Evolutionary conservation across 805 yeast species (phyloP), one percentile per base, ranked within the genome.

Genomic region (Candida vartiovaarae): DNA sequence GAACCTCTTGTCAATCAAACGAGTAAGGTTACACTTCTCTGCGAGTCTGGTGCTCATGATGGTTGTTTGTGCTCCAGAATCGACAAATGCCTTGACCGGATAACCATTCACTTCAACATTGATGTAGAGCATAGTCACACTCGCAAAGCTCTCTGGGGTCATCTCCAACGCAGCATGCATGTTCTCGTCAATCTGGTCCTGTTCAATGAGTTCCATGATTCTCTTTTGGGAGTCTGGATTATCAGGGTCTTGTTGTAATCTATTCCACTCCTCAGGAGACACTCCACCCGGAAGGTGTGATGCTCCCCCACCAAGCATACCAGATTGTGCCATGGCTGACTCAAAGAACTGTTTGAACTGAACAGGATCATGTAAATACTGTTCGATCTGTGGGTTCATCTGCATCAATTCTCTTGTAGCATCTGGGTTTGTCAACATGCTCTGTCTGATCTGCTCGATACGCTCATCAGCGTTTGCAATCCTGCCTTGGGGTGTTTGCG

Each of bases 11-110:
- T 93, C 99, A 5, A 93, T 78, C 44, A 89, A 66, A 51, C 83
- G 78, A 26, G 78, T 65, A 26, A 93, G 65, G 2, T 84, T 84
- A 46, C 90, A 77, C 39, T 70, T 66, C 48, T 83, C 84, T 0
- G 95, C 96, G 50, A 90, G 69, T 35, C 70, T 67, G 2, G 95
- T 84, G 30, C 89, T 80, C 57, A 93, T 78, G 34, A 93, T 82
- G 0, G 99, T 89, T 28, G 78, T 70, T 62, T 89, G 96, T 0
- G 99, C 98, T 3, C 99, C 99, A 0, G 97, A 80, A 61, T 93
- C 99, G 5, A 93, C 95, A 67, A 93, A 88, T 0, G 98, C 98
- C 60, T 86, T 86, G 3, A 89, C 83, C 24, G 82, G 80, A 38
- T 73, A 70, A 1, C 93, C 91, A 56, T 93, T 90, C 32, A 91